Base-by-base conservation (phyloP, 352 stramenopile genomes). In the Pythium vanterpoolii region DNA sequence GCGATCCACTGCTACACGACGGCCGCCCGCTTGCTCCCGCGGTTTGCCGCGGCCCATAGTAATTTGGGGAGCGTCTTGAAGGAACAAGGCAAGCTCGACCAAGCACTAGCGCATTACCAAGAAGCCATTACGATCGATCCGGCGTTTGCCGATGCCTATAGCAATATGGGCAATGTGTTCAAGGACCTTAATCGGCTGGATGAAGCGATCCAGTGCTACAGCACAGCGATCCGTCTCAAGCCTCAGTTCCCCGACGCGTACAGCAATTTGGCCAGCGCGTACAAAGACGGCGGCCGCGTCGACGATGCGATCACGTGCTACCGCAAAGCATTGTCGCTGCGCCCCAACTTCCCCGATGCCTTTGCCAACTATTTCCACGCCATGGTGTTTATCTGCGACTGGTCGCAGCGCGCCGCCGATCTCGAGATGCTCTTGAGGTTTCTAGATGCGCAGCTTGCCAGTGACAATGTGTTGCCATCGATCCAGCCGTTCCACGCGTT, bases 61-160 rank as follows among this genome's bases (percentile, higher is more conserved):
- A 98, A 98, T 63, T 81, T 98, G 19, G 95, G 93, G 33, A 96
- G 83, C 54, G 84, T 98, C n/a, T 65, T 98, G 7, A 97, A 98
- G 63, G 88, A 98, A 47, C 89, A 97, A 53, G 93, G 93, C 45
- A 95, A 98, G 70, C 71, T 97, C 21, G 82, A 97, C 50, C 89
- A 97, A 60, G 94, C 94, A 6, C 72, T 98, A 30, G 87, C 92
- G n/a, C 88, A 98, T 61, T 98, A 98, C 68, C 79, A 97, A 34
- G 76, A 98, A 56, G 93, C 93, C 1, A 94, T 99, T 52, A 81
- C 83, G 19, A 97, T 97, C 60, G 90, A 98, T 49, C 90, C 92
- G 7, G 77, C 67, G 24, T 98, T 98, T 69, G 87, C 89, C 2
- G 89, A 97, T 56, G 91, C 92, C 4, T 98, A 96, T 72, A 96